phyloP scores from a whole-genome alignment of 805 yeast species.

The Wickerhamomyces sydowiorum region DNA sequence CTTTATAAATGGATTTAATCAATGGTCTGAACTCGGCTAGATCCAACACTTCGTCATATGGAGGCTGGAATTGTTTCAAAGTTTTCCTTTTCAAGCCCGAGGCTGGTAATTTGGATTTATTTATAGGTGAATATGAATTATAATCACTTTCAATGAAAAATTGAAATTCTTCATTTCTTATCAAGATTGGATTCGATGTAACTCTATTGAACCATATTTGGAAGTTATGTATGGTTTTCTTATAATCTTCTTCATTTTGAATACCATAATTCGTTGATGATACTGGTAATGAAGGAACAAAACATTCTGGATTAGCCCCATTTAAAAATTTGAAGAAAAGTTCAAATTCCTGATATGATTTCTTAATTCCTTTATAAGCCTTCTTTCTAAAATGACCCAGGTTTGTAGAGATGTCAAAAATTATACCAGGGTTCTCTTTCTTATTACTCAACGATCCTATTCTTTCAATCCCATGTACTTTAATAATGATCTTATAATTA shows the following conservation, averaged over 20 bases:
- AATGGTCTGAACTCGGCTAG: slow-evolving; percentile 83
- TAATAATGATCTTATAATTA: slow-evolving; percentile 41
- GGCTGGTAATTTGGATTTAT: slow-evolving; percentile 59
- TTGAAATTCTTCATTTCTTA: slow-evolving; percentile 83
- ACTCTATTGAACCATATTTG: slow-evolving; percentile 87
- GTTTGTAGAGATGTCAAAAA: slow-evolving; percentile 64
- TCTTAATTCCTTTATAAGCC: slow-evolving; percentile 64
- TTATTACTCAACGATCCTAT: slow-evolving; percentile 45
- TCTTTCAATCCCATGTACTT: slow-evolving; percentile 66
- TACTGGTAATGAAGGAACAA: slow-evolving; percentile 83
- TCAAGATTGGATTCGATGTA: slow-evolving; percentile 66
- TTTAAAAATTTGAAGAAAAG: slow-evolving; percentile 73
- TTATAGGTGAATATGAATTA: slow-evolving; percentile 41
- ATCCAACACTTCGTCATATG: slow-evolving; percentile 80
- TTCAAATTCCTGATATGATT: slow-evolving; percentile 74
- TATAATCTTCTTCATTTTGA: slow-evolving; percentile 77
- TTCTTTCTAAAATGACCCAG: slow-evolving; percentile 73
- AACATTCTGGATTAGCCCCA: slow-evolving; percentile 83
- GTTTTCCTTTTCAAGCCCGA: slow-evolving; percentile 87
- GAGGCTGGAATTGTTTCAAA: slow-evolving; percentile 85
- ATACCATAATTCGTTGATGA: slow-evolving; percentile 73
- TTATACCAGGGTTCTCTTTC: slow-evolving; percentile 72
- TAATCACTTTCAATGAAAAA: slow-evolving; percentile 78
- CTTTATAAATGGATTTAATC: slow-evolving; percentile 68
- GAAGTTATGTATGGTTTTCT: slow-evolving; percentile 48